A percentile compares a stretch with the other conserved stretches of the same genome.
phyloP scores from a whole-genome alignment of 148 eudicot species.

The Rhododendron mucronatum region DNA sequence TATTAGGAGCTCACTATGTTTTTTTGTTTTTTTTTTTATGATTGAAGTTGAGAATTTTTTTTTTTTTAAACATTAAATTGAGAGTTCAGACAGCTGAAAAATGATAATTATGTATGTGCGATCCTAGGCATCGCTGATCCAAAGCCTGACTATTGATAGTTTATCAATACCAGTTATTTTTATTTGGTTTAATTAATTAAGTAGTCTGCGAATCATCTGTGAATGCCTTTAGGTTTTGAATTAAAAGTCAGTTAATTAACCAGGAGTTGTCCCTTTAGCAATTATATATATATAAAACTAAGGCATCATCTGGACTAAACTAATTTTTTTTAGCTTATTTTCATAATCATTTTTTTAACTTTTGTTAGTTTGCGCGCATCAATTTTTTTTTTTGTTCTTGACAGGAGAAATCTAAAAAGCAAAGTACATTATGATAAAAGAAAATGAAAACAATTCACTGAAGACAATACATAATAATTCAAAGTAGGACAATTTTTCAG shows the following conservation, averaged over 20 bases:
- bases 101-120: background rate
- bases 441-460: background rate
- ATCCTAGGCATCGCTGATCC: slow-evolving; percentile 6
- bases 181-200: background rate
- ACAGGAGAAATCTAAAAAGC: background rate
- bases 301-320: background rate
- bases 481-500: background rate
- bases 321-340: background rate
- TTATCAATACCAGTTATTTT: background rate
- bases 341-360: background rate
- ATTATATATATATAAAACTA: background rate
- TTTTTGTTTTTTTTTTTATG: too few relatives aligned
- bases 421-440: background rate
- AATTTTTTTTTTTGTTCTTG: background rate
- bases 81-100: background rate
- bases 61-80: background rate
- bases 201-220: background rate
- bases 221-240: background rate
- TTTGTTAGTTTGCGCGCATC: background rate
- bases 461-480: background rate
- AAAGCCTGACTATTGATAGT: background rate
- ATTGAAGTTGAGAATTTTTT: too few relatives aligned
- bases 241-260: background rate
- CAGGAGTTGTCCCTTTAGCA: background rate
- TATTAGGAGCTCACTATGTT: too few relatives aligned